A percentile compares a stretch with the other conserved stretches of the same genome.
These are phyloP conservation scores for Clonostachys chloroleuca DNA, from an alignment of 2,329 filamentous ascomycete species.

Conservation along the genomic window DNA sequence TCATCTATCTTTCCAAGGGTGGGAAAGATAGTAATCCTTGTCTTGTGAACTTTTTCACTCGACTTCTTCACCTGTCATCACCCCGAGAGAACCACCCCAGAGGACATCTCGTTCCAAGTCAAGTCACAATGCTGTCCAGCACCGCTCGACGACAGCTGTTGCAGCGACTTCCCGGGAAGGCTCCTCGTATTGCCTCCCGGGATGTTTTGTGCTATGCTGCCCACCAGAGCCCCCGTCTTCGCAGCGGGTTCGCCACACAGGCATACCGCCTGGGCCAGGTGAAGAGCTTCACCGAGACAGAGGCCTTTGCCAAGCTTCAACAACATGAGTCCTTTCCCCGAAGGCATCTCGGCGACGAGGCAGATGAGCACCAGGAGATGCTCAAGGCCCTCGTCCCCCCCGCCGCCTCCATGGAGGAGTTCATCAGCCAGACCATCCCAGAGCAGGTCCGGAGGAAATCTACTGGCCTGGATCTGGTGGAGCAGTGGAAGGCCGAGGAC, in stretches of 20 bases:
- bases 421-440: conserved; percentile 79
- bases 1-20: no score
- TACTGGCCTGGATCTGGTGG: conserved; percentile 7
- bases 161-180: no score
- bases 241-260: neutral
- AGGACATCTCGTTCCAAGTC: no score
- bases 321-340: conserved; percentile 55
- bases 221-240: neutral
- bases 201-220: no score
- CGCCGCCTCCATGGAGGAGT: conserved; percentile 69
- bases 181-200: neutral
- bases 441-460: conserved; percentile 49
- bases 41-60: no score
- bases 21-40: no score
- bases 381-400: conserved; percentile 75
- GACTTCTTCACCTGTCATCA: no score
- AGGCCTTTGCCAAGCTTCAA: neutral
- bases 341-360: conserved; percentile 80
- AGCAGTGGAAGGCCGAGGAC: neutral
- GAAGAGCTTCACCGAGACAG: neutral
- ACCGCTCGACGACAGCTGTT: no score
- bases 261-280: neutral
- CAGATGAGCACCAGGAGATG: conserved; percentile 68
- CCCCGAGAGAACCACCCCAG: no score
- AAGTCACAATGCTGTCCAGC: no score